phyloP scores from a whole-genome alignment of 352 stramenopile species.

The Phytopythium montanum region DNA sequence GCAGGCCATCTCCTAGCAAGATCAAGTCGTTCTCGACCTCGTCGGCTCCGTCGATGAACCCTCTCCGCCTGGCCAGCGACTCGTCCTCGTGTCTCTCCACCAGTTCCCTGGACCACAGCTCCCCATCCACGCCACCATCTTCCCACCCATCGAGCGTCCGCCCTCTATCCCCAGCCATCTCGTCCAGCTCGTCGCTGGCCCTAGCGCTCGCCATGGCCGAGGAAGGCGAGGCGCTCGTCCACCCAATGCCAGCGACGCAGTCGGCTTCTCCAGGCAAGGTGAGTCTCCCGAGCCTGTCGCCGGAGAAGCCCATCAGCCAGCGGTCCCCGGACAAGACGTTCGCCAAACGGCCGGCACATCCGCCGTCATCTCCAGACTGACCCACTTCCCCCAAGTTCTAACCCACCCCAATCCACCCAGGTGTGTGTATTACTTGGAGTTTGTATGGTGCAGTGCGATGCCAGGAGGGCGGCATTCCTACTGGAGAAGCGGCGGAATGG shows the following conservation, averaged over 20 bases:
- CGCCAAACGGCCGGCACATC: constrained; percentile 18
- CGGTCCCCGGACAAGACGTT: constrained; percentile 37
- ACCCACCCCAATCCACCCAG: not conserved
- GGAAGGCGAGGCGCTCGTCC: not conserved
- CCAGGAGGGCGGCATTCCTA: not conserved
- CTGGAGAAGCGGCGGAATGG: constrained; percentile 34
- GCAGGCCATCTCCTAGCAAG: constrained; percentile 15
- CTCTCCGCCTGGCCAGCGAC: not conserved
- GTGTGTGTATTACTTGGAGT: not conserved
- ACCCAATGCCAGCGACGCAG: not conserved
- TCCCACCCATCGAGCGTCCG: constrained; percentile 7
- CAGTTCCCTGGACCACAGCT: not conserved
- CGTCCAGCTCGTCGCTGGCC: constrained; percentile 8
- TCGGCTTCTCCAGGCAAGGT: constrained; percentile 19
- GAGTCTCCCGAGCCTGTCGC: constrained; percentile 54
- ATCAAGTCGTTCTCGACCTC: constrained; percentile 8
- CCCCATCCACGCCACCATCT: not conserved
- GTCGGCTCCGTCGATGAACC: constrained; percentile 5
- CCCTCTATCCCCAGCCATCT: constrained; percentile 12
- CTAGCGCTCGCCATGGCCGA: constrained; percentile 6
- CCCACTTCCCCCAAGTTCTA: constrained; percentile 14
- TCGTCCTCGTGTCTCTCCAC: constrained; percentile 1
- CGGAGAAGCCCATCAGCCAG: constrained; percentile 35
- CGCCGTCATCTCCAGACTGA: constrained; percentile 12
- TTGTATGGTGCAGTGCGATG: constrained; percentile 2